Conservation (phyloP, 768 basidiomycete genomes). For the Amyloporia xantha region DNA sequence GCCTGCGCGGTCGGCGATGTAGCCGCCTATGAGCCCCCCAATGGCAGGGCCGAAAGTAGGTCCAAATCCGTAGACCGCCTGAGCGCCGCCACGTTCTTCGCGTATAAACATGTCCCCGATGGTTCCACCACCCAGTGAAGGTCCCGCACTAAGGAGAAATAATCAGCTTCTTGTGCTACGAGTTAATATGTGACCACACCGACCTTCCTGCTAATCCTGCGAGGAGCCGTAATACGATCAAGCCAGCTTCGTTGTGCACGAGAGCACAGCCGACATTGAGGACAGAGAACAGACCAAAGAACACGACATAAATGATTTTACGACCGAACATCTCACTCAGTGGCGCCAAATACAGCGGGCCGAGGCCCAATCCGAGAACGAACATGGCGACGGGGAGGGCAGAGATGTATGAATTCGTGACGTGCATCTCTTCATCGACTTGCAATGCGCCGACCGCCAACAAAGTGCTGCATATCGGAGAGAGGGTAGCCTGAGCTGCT, state of each 20-base stretch:
- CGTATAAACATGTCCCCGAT: slow-evolving; percentile 5
- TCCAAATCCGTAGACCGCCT: slow-evolving; percentile 4
- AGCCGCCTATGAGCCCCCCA: slow-evolving; percentile 4
- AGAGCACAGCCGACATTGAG: slow-evolving; percentile 4
- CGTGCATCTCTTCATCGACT: slow-evolving; percentile 2
- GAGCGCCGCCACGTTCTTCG: slow-evolving; percentile 4
- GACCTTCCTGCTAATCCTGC: slow-evolving; percentile 1
- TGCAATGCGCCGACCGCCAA: slow-evolving; percentile 3
- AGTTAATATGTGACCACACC: background rate
- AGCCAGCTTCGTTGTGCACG: slow-evolving; percentile 1
- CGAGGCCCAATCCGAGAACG: slow-evolving; percentile 2
- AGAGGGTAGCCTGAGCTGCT: slow-evolving; percentile 5
- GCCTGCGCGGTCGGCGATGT: slow-evolving; percentile 2
- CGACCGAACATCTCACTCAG: slow-evolving; percentile 6
- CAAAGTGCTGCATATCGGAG: slow-evolving; percentile 6
- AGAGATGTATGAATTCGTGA: slow-evolving; percentile 1
- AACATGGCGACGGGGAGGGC: slow-evolving; percentile 6
- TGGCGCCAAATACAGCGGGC: slow-evolving; percentile 3
- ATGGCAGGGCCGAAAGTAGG: slow-evolving; percentile 4
- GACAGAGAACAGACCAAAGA: background rate
- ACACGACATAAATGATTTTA: background rate
- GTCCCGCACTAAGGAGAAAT: slow-evolving; percentile 2
- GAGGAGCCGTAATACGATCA: slow-evolving; percentile 1
- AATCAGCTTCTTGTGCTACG: background rate
- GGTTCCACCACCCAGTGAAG: slow-evolving; percentile 4